Percentiles rank a stretch among this genome's conserved stretches.
Conservation (phyloP, 805 yeast species). For the Sugiyamaella boreocaroliniensis region DNA sequence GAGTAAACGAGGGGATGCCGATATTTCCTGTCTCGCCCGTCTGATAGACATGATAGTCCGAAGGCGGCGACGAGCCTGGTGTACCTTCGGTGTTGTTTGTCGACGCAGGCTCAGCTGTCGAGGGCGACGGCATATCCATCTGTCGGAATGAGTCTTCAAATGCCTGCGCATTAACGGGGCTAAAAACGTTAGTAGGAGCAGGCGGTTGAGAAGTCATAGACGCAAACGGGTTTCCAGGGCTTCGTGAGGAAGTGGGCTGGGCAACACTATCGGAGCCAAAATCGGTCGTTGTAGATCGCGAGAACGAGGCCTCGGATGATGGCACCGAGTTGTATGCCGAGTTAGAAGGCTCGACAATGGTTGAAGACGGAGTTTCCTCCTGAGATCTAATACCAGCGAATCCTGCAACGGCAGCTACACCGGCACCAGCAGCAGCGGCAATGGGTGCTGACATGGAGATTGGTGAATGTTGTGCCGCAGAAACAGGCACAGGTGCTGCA, state of each 20-base stretch:
- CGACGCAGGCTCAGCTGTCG: slow-evolving; percentile 23
- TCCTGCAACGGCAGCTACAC: slow-evolving; percentile 22
- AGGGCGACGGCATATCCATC: slow-evolving; percentile 21
- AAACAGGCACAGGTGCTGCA: slow-evolving; percentile 1
- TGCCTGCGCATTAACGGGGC: slow-evolving; percentile 5
- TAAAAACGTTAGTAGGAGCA: slow-evolving; percentile 1
- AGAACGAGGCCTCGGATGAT: background rate
- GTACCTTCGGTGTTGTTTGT: slow-evolving; percentile 24
- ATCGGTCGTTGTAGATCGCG: background rate
- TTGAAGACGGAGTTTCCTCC: background rate
- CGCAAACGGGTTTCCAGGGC: slow-evolving; percentile 18
- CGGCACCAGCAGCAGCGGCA: slow-evolving; percentile 15
- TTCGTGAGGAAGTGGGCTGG: background rate
- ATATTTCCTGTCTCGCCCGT: slow-evolving; percentile 8
- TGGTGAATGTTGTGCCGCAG: background rate
- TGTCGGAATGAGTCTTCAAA: slow-evolving; percentile 24
- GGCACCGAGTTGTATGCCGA: background rate
- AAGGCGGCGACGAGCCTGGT: slow-evolving; percentile 26
- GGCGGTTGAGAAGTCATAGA: background rate
- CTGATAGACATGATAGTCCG: slow-evolving; percentile 19
- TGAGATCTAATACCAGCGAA: slow-evolving; percentile 20
- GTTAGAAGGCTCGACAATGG: background rate
- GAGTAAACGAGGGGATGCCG: slow-evolving; percentile 33
- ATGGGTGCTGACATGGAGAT: background rate
- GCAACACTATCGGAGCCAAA: background rate